These are phyloP conservation scores for Noccaea bulbosa DNA, from an alignment of 345 rosid species.

Conservation along the genomic window DNA sequence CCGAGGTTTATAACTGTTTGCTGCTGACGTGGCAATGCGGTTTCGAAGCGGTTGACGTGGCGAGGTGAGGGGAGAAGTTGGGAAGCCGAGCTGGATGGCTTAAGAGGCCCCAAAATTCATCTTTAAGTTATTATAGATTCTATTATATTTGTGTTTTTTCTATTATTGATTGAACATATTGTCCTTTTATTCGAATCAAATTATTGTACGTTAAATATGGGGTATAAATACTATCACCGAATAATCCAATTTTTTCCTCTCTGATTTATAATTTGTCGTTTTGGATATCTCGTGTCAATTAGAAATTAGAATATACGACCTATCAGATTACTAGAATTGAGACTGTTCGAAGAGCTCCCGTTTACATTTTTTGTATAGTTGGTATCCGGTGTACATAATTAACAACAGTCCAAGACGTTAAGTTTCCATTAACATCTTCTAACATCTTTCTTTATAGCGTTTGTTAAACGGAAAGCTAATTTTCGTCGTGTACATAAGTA, in stretches of 20 bases:
- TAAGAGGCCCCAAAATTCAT: too few species aligned
- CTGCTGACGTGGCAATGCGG: too few species aligned
- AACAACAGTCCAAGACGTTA: neutral
- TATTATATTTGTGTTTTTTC: neutral
- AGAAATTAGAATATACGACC: too few species aligned
- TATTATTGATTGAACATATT: neutral
- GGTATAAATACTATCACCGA: conserved; percentile 7
- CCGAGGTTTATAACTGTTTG: too few species aligned
- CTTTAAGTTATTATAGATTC: too few species aligned
- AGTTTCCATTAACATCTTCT: neutral
- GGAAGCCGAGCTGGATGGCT: too few species aligned
- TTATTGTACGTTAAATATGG: conserved; percentile 7
- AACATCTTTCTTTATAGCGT: neutral
- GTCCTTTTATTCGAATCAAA: neutral
- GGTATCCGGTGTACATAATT: neutral
- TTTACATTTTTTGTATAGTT: neutral
- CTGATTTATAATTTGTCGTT: neutral
- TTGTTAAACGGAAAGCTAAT: neutral
- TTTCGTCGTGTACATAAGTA: conserved; percentile 3
- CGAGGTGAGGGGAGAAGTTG: too few species aligned
- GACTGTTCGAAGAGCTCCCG: neutral
- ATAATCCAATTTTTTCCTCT: conserved; percentile 9
- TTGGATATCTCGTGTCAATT: neutral
- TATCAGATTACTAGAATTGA: neutral
- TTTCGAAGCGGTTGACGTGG: too few species aligned